Percentiles rank a stretch among this genome's conserved stretches.
phyloP scores from a whole-genome alignment of 2,329 filamentous ascomycete species.

The Cladophialophora psammophila region DNA sequence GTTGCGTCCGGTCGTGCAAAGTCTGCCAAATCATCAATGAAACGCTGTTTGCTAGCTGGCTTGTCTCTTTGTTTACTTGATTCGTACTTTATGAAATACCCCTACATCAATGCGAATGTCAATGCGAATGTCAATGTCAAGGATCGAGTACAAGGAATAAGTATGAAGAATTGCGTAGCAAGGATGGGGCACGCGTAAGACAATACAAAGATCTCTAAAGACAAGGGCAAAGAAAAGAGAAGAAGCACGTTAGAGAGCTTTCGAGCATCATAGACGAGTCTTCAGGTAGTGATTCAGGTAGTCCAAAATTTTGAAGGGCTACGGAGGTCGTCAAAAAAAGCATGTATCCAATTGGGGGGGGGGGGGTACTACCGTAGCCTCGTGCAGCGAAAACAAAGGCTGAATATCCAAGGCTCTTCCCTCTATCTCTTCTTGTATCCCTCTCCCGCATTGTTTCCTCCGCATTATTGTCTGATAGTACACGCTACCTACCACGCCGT shows the following conservation, averaged over 20 bases:
- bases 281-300: no score
- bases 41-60: neutral
- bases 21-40: no score
- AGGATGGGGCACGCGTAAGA: no score
- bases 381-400: neutral
- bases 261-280: neutral
- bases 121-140: neutral
- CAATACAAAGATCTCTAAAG: neutral
- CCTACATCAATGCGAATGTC: neutral
- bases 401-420: neutral
- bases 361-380: neutral
- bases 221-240: neutral
- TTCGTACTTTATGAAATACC: neutral
- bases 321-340: neutral
- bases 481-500: conserved; percentile 36
- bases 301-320: neutral
- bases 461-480: neutral
- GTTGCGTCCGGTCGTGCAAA: no score
- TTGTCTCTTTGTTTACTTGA: neutral
- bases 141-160: neutral
- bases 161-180: no score
- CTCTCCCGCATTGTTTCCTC: neutral
- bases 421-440: neutral
- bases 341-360: neutral
- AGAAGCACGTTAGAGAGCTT: neutral